Conservation (phyloP, 2,329 filamentous ascomycete genomes). For the Canariomyces notabilis region DNA sequence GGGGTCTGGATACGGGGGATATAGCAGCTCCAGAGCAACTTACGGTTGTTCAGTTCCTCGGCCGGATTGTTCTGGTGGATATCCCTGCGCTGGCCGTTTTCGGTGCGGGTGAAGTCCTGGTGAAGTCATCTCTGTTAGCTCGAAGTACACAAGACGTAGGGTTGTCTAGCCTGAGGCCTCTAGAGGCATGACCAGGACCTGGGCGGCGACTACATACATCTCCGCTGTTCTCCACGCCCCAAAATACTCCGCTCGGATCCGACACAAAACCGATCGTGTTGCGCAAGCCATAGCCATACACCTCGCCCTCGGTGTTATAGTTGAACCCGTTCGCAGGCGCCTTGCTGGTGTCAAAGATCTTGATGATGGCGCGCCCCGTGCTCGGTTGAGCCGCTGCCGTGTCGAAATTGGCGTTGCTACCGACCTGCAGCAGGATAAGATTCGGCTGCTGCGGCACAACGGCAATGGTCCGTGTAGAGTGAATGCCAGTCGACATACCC, state of each 20-base stretch:
- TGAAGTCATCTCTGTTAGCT: too few relatives aligned
- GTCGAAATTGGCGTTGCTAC: slow-evolving; percentile 38
- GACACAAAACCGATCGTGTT: slow-evolving; percentile 59
- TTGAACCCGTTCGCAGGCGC: slow-evolving; percentile 33
- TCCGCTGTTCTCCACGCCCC: slow-evolving; percentile 51
- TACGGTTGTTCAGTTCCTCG: slow-evolving; percentile 60
- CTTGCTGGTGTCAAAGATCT: slow-evolving; percentile 37
- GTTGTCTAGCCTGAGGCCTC: too few relatives aligned
- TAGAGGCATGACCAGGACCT: too few relatives aligned
- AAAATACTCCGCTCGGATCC: slow-evolving; percentile 37
- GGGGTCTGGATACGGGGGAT: too few relatives aligned
- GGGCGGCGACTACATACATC: slow-evolving; percentile 36
- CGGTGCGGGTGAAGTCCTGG: slow-evolving; percentile 41
- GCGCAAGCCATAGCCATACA: slow-evolving; percentile 43
- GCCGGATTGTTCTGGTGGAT: slow-evolving; percentile 59
- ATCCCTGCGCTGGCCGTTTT: slow-evolving; percentile 41
- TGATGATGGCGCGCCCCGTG: slow-evolving; percentile 37
- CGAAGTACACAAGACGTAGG: too few relatives aligned
- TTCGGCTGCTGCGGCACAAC: slow-evolving; percentile 35
- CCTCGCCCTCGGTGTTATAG: slow-evolving; percentile 37
- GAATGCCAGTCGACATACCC: slow-evolving; percentile 37
- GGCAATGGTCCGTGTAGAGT: slow-evolving; percentile 35
- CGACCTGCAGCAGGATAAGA: slow-evolving; percentile 35
- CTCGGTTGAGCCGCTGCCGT: slow-evolving; percentile 30
- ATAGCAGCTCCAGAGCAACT: too few relatives aligned